A percentile compares a stretch with the other conserved stretches of the same genome.
Evolutionary conservation across 495 filamentous ascomycete genomes (phyloP).

Genomic region (Lophiostoma macrostomum): DNA sequence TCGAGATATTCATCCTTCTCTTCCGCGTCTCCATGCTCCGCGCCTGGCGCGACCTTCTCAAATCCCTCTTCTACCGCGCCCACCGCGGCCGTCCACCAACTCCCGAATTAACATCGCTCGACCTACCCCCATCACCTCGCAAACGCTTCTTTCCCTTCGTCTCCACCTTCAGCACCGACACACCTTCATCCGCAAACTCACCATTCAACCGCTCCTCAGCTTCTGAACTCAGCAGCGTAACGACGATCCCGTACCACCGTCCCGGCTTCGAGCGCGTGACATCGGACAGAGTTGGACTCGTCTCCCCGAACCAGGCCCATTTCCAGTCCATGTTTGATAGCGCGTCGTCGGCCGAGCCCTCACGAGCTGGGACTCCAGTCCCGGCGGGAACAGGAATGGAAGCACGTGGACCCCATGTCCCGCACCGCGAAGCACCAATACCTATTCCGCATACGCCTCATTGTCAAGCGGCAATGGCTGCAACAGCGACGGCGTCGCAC

Average conservation of each 20-base stretch:
- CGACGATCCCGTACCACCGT: background rate
- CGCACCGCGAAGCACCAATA: too few species aligned
- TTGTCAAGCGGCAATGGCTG: too few species aligned
- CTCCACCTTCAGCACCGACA: constrained; percentile 1
- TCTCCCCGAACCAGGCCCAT: too few species aligned
- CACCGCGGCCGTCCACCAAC: constrained; percentile 1
- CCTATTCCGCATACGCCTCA: too few species aligned
- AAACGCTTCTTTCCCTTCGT: background rate
- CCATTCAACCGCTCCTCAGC: background rate
- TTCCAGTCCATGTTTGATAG: too few species aligned
- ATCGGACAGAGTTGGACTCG: too few species aligned
- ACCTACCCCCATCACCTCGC: background rate
- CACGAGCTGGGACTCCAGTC: too few species aligned
- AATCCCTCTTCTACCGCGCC: constrained; percentile 9
- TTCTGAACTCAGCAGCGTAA: background rate
- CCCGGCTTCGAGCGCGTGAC: too few species aligned
- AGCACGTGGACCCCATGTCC: too few species aligned
- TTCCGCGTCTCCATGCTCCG: constrained; percentile 38
- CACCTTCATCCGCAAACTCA: background rate
- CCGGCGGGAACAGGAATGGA: too few species aligned
- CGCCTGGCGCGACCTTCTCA: constrained; percentile 38
- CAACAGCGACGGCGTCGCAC: too few species aligned
- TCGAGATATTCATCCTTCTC: constrained; percentile 40
- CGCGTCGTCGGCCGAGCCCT: too few species aligned
- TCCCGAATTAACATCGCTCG: constrained; percentile 27